Percentiles rank a stretch among this genome's conserved stretches.
These are phyloP conservation scores for Ramalina peruviana DNA, from an alignment of 495 filamentous ascomycete genomes.

Conservation along the genomic window DNA sequence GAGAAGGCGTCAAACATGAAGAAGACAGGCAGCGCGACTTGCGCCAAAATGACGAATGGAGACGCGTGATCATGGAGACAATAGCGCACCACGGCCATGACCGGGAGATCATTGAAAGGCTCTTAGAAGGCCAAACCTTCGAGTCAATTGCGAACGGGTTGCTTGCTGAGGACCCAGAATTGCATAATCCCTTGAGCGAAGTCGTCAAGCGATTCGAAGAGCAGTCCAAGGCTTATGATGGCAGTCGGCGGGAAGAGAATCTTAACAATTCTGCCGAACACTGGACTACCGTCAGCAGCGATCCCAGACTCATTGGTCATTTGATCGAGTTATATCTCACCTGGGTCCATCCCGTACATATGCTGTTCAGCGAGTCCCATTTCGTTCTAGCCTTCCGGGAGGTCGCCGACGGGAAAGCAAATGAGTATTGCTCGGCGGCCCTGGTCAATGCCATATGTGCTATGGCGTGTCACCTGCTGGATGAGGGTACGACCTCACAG, in stretches of 20 bases:
- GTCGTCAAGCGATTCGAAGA: constrained; percentile 7
- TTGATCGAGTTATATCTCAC: constrained; percentile 30
- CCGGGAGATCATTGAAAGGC: constrained; percentile 21
- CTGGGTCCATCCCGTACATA: constrained; percentile 32
- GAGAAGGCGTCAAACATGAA: background rate
- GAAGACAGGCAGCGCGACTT: constrained; percentile 3
- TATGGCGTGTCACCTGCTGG: constrained; percentile 26
- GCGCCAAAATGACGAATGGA: constrained; percentile 16
- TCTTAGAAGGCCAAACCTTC: constrained; percentile 20
- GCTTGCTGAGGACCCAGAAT: constrained; percentile 12
- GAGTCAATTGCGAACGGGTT: constrained; percentile 25
- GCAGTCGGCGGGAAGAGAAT: background rate
- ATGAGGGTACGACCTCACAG: constrained; percentile 3
- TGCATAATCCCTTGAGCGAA: constrained; percentile 10
- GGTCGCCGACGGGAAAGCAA: constrained; percentile 15
- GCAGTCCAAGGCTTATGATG: constrained; percentile 3
- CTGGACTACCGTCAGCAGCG: constrained; percentile 24
- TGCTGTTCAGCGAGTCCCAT: constrained; percentile 23
- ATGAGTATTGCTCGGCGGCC: constrained; percentile 20
- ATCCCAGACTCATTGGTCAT: constrained; percentile 21
- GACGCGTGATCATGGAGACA: constrained; percentile 21
- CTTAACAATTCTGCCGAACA: background rate
- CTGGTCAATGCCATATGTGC: constrained; percentile 29
- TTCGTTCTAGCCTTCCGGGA: constrained; percentile 17
- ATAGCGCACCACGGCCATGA: constrained; percentile 22